phyloP scores from a whole-genome alignment of 2,329 filamentous ascomycete genomes.

The Fusarium ramigenum region DNA sequence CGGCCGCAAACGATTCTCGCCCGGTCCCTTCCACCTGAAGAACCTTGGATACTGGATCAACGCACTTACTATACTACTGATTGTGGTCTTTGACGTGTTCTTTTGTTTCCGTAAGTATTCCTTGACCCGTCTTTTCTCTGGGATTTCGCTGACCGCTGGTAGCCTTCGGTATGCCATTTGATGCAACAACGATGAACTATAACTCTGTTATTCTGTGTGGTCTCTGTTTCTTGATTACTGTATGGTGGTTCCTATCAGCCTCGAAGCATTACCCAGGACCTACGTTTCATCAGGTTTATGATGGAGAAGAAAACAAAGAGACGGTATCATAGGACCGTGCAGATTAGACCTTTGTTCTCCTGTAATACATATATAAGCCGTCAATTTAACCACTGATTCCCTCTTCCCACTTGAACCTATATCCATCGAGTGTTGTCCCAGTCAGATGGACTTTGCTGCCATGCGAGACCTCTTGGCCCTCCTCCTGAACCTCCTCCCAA shows the following conservation, averaged over 20 bases:
- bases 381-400: accelerated
- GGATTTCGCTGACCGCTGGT: not conserved
- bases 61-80: constrained; percentile 27
- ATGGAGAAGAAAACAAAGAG: not conserved
- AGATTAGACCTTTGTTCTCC: not conserved
- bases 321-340: accelerated
- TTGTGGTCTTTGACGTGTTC: constrained; percentile 37
- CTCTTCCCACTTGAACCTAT: not conserved
- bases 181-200: constrained; percentile 40
- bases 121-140: accelerated
- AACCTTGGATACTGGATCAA: constrained; percentile 23
- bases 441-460: not conserved
- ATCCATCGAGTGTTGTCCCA: not conserved
- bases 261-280: constrained; percentile 34
- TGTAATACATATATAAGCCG: not conserved
- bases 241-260: constrained; percentile 38
- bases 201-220: constrained; percentile 39
- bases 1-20: constrained; percentile 21
- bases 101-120: constrained; percentile 42
- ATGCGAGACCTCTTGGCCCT: not conserved
- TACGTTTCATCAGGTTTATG: constrained; percentile 9
- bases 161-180: constrained; percentile 38
- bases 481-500: not conserved
- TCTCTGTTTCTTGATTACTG: constrained; percentile 17
- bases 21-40: constrained; percentile 30